phyloP scores from a whole-genome alignment of 768 basidiomycete species.

The Suillus subalutaceus region DNA sequence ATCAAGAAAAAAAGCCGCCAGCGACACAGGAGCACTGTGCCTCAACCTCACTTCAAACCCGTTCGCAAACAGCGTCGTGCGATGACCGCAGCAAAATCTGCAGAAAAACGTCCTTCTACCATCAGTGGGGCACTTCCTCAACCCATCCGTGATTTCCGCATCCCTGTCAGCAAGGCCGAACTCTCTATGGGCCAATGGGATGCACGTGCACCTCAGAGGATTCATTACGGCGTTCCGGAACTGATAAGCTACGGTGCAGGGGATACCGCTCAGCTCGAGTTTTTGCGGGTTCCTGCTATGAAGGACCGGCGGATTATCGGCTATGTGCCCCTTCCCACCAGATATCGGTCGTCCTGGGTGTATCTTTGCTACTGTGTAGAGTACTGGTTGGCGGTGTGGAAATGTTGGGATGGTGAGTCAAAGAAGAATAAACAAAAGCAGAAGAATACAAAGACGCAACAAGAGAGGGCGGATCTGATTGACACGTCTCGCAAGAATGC shows the following conservation, averaged over 20 bases:
- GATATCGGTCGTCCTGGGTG: not conserved
- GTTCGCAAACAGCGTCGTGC: too few relatives aligned
- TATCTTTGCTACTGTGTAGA: not conserved
- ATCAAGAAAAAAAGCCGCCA: too few relatives aligned
- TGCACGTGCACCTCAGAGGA: not conserved
- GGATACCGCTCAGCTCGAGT: not conserved
- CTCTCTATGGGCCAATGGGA: not conserved
- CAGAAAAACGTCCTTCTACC: not conserved
- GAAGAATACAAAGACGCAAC: too few relatives aligned
- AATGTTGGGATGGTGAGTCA: not conserved
- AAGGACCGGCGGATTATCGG: not conserved
- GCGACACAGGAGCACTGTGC: too few relatives aligned
- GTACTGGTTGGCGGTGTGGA: not conserved
- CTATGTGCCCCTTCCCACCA: not conserved
- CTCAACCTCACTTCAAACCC: too few relatives aligned
- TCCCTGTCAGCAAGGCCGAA: not conserved
- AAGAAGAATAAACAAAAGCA: not conserved
- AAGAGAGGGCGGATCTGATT: not conserved
- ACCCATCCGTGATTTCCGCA: not conserved
- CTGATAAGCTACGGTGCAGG: not conserved
- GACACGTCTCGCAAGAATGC: not conserved
- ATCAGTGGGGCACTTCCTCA: not conserved
- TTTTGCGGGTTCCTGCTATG: not conserved
- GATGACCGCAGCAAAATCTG: not conserved
- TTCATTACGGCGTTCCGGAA: not conserved